A percentile compares a stretch with the other conserved stretches of the same genome.
Evolutionary conservation across 305 asterid genomes (phyloP).

Genomic region (Nicotiana rustica): DNA sequence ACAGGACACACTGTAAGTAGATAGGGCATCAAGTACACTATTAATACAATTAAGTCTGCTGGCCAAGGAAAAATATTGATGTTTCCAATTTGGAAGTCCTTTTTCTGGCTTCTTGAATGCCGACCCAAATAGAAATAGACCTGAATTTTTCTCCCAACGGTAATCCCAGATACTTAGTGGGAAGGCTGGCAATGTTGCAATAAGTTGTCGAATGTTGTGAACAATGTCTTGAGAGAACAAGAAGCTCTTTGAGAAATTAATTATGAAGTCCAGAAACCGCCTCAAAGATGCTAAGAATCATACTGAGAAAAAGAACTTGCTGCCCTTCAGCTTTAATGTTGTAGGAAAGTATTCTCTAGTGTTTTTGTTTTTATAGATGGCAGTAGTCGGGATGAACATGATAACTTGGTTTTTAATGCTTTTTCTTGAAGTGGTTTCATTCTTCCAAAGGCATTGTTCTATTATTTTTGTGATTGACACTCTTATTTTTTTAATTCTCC

Average conservation of each 20-base stretch:
- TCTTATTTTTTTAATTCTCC: neutral
- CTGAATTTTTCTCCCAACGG: neutral
- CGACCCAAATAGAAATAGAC: constrained; percentile 11
- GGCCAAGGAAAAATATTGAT: neutral
- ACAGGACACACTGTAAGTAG: neutral
- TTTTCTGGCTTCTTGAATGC: neutral
- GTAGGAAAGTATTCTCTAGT: neutral
- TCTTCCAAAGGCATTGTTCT: constrained; percentile 2
- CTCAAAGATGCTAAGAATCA: neutral
- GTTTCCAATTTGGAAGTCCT: neutral
- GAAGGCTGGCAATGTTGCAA: constrained; percentile 9
- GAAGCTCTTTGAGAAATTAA: neutral
- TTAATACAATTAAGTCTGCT: constrained; percentile 3
- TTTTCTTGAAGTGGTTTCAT: constrained; percentile 9
- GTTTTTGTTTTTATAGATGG: neutral
- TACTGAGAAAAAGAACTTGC: neutral
- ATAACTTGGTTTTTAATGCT: neutral
- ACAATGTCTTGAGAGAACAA: neutral
- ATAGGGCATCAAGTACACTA: neutral
- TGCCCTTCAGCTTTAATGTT: neutral
- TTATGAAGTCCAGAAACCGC: neutral
- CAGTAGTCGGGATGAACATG: neutral
- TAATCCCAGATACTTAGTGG: neutral
- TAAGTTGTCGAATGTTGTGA: neutral
- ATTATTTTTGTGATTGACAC: neutral